These are phyloP conservation scores for Staphylotrichum tortipilum DNA, from an alignment of 495 filamentous ascomycete genomes.

Conservation along the genomic window DNA sequence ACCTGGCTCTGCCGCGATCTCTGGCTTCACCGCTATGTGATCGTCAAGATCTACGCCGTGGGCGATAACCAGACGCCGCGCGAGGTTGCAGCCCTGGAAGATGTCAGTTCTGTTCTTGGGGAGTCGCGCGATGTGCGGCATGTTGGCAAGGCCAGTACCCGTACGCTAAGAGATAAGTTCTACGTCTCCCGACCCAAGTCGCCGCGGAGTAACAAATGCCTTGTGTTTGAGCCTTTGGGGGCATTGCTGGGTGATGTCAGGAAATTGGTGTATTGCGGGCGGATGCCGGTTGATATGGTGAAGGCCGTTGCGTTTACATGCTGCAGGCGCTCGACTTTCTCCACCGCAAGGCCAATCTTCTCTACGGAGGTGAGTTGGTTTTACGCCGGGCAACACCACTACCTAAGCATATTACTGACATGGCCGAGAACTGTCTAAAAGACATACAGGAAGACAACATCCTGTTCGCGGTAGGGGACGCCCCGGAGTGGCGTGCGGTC, in stretches of 20 bases:
- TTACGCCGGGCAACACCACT: too few relatives aligned
- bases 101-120: background rate
- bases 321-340: conserved; percentile 1
- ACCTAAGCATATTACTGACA: background rate
- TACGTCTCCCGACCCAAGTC: background rate
- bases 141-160: background rate
- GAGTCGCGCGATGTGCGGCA: background rate
- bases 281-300: background rate
- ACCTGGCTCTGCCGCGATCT: conserved; percentile 44
- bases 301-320: background rate
- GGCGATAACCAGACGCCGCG: background rate
- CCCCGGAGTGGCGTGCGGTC: background rate
- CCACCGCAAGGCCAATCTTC: background rate
- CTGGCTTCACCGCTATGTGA: background rate
- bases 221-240: background rate
- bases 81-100: background rate
- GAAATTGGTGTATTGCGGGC: background rate
- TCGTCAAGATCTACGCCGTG: background rate
- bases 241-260: background rate
- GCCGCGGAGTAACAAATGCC: background rate
- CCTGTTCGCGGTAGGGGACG: background rate
- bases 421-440: background rate
- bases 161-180: background rate
- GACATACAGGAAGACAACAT: conserved; percentile 8
- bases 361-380: background rate